Conservation (phyloP, 305 asterid genomes). For the Fraxinus albicans region DNA sequence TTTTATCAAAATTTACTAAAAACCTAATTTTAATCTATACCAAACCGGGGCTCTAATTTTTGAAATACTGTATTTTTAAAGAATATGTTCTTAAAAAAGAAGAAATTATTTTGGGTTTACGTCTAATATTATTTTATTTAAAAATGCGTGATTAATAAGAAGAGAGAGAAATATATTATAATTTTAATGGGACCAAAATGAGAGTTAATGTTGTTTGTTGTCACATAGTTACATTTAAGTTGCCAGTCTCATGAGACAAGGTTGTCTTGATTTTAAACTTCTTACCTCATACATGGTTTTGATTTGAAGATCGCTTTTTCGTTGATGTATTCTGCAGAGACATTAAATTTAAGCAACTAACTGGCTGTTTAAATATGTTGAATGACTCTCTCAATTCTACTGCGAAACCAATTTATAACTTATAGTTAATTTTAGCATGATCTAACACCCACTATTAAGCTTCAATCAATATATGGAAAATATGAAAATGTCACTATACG, state of each 20-base stretch:
- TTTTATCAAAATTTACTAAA: no score
- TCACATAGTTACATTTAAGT: neutral
- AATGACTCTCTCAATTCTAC: neutral
- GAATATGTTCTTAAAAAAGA: no score
- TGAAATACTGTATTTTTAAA: no score
- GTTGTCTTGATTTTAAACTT: neutral
- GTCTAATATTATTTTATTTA: no score
- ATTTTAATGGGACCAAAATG: no score
- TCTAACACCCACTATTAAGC: neutral
- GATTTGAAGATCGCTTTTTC: neutral
- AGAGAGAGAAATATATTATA: no score
- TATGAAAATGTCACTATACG: no score
- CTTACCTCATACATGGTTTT: neutral
- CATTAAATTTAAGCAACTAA: neutral
- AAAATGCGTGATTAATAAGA: no score
- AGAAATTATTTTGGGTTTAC: no score
- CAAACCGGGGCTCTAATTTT: no score
- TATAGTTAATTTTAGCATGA: neutral
- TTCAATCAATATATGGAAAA: no score
- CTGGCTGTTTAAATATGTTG: neutral
- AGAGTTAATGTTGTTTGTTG: neutral
- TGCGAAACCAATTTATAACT: neutral
- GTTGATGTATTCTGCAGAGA: neutral
- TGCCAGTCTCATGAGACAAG: neutral
- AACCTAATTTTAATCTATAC: no score